phyloP scores from a whole-genome alignment of 2,329 filamentous ascomycete species.

The Microdochium paspali region DNA sequence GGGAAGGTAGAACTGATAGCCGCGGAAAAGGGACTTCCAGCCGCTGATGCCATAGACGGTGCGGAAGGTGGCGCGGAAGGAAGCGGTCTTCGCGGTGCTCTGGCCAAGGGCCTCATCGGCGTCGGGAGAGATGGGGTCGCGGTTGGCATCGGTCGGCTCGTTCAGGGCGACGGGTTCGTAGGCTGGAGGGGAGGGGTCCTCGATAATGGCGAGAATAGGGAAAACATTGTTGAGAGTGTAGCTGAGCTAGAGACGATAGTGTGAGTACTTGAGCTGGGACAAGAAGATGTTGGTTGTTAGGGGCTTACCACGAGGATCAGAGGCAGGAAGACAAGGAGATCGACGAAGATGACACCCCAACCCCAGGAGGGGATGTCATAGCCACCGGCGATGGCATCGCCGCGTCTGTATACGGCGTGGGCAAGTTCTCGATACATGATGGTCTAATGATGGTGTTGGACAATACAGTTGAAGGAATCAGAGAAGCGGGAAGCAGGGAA shows the following conservation, averaged over 20 bases:
- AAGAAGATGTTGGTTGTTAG: neutral
- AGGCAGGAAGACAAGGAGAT: conserved; percentile 36
- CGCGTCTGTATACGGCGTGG: conserved; percentile 25
- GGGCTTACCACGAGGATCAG: conserved; percentile 29
- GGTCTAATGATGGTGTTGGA: neutral
- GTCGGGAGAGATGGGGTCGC: conserved; percentile 23
- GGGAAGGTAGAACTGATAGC: conserved; percentile 42
- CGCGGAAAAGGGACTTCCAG: conserved; percentile 59
- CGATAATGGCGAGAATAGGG: conserved; percentile 46
- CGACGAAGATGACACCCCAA: conserved; percentile 24
- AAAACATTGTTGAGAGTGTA: conserved; percentile 43
- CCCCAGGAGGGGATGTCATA: conserved; percentile 29
- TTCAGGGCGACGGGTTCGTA: conserved; percentile 41
- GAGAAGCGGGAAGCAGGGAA: neutral
- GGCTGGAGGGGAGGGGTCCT: conserved; percentile 45
- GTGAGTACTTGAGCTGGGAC: conserved; percentile 6
- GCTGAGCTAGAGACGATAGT: conserved; percentile 22
- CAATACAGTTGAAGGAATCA: neutral
- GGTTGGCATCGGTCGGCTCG: conserved; percentile 23
- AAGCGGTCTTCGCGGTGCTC: conserved; percentile 35
- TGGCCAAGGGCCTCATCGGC: conserved; percentile 22
- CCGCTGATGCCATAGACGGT: conserved; percentile 55
- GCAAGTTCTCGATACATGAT: conserved; percentile 24
- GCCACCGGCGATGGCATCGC: conserved; percentile 15
- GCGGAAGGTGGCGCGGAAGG: conserved; percentile 38